Percentiles rank a stretch among this genome's conserved stretches.
Evolutionary conservation across 495 filamentous ascomycete species (phyloP).

Genomic region (Podospora conica): DNA sequence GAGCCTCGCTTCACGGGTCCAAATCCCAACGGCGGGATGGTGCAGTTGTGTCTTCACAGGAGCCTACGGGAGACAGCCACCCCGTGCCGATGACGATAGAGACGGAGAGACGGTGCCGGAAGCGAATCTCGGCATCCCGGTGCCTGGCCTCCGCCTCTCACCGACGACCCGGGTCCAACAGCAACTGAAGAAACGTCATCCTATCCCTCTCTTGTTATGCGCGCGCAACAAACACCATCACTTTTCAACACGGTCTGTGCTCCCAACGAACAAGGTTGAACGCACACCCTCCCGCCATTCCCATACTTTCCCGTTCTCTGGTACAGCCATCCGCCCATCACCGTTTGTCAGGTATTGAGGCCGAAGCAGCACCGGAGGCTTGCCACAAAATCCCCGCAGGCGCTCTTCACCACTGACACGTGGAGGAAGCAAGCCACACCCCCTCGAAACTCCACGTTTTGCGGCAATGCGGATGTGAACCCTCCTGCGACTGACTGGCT

Average conservation of each 20-base stretch:
- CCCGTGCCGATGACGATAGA: not conserved
- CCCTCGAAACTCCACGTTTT: not conserved
- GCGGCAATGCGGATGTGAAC: not conserved
- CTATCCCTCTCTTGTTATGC: not conserved
- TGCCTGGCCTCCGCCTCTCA: not conserved
- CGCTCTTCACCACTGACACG: not conserved
- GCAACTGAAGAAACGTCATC: not conserved
- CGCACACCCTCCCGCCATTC: not conserved
- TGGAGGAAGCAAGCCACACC: not conserved
- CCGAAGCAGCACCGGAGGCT: conserved; percentile 13
- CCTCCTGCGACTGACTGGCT: not conserved
- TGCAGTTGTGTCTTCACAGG: not conserved
- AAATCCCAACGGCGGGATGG: not conserved
- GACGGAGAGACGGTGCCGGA: not conserved
- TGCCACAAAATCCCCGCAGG: not conserved
- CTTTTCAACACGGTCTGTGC: conserved; percentile 1
- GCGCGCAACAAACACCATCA: not conserved
- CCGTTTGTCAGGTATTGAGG: not conserved
- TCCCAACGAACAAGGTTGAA: not conserved
- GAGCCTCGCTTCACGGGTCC: not conserved
- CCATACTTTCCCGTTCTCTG: not conserved
- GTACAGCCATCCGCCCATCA: not conserved
- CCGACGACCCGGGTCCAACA: not conserved
- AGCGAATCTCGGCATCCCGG: not conserved
- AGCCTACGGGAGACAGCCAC: not conserved